phyloP scores from a whole-genome alignment of 2,329 filamentous ascomycete genomes.

The Ceratocystis variospora region DNA sequence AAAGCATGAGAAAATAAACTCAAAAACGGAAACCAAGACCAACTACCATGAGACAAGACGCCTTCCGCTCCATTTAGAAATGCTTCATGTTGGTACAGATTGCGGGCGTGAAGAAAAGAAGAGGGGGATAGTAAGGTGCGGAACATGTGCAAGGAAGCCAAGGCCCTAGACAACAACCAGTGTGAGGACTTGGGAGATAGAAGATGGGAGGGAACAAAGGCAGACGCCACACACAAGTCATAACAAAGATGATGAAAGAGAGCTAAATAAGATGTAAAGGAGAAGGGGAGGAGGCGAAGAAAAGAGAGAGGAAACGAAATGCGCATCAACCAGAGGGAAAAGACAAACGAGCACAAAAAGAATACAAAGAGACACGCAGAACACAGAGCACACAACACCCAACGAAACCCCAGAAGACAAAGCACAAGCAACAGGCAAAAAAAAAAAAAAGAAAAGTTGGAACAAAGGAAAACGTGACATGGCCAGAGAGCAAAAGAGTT shows the following conservation, averaged over 20 bases:
- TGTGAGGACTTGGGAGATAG: background rate
- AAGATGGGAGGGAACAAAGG: background rate
- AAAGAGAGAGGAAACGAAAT: constrained; percentile 7
- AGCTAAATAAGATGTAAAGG: background rate
- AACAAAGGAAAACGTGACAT: background rate
- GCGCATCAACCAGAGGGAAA: constrained; percentile 4
- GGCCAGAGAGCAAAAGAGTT: background rate
- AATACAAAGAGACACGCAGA: background rate
- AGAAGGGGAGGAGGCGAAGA: background rate
- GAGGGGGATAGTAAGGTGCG: background rate
- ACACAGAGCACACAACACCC: constrained; percentile 1
- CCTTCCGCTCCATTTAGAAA: constrained; percentile 1
- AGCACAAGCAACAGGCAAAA: background rate
- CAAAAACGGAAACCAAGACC: background rate
- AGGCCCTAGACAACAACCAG: background rate
- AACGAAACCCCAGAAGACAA: background rate
- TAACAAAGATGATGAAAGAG: constrained; percentile 1
- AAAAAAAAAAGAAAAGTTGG: background rate
- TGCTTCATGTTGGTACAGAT: constrained; percentile 4
- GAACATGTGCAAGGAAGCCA: background rate
- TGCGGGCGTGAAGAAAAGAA: background rate
- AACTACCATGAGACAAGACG: background rate
- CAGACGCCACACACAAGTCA: constrained; percentile 3
- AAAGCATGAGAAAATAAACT: background rate
- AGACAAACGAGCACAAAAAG: constrained; percentile 7